These are phyloP conservation scores for Eucalyptus globulus DNA, from an alignment of 345 rosid genomes.

Conservation along the genomic window DNA sequence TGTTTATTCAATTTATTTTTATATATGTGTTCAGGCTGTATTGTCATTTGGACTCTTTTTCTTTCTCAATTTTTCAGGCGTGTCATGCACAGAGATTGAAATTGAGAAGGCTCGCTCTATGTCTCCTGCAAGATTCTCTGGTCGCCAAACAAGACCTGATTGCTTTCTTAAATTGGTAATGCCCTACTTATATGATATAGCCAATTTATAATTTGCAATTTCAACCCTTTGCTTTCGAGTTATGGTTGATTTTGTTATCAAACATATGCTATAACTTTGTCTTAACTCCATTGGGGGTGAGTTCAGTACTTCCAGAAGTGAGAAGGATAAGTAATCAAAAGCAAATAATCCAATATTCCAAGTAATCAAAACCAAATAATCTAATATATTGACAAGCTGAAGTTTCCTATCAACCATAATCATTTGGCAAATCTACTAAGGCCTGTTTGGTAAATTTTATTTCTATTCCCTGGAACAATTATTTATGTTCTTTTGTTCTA, in stretches of 20 bases:
- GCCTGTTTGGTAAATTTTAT: no score
- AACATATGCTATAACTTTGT: background rate
- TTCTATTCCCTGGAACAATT: no score
- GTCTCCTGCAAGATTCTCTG: constrained; percentile 51
- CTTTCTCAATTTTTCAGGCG: constrained; percentile 20
- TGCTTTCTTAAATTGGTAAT: constrained; percentile 87
- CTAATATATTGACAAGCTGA: background rate
- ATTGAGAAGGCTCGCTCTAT: constrained; percentile 59
- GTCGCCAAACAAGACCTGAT: constrained; percentile 43
- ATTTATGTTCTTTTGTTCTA: no score
- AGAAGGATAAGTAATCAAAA: background rate
- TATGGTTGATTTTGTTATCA: background rate
- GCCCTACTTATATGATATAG: background rate
- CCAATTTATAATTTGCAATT: background rate
- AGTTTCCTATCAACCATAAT: background rate
- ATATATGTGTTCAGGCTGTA: background rate
- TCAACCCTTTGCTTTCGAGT: background rate
- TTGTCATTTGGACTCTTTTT: background rate
- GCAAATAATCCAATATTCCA: background rate
- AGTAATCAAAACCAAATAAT: background rate
- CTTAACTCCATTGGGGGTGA: background rate
- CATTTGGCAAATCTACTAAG: background rate
- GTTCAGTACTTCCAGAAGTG: background rate
- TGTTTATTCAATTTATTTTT: background rate
- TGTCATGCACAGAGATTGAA: constrained; percentile 14